phyloP scores from a whole-genome alignment of 371 early-diverging fungal genomes.

The Mucor irregularis region DNA sequence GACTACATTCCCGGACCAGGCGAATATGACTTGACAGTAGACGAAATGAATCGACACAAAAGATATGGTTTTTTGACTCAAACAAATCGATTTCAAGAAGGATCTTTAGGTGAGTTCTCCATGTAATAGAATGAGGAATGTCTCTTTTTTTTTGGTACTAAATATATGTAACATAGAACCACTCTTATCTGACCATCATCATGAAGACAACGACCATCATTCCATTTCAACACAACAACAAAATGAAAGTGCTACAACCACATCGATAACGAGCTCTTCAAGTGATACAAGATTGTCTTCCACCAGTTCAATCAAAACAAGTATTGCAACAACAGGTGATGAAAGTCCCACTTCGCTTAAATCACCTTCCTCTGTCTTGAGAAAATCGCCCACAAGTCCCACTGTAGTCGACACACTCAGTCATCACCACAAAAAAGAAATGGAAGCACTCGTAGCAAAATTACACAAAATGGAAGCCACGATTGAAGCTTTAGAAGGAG shows the following conservation, averaged over 20 bases:
- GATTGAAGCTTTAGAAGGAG: slow-evolving; percentile 22
- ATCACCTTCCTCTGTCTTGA: not conserved
- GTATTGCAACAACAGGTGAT: slow-evolving; percentile 33
- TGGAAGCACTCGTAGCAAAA: slow-evolving; percentile 34
- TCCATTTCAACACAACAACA: no score
- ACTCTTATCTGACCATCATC: no score
- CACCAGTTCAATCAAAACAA: slow-evolving; percentile 26
- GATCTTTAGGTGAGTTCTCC: slow-evolving; percentile 1
- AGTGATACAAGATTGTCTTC: slow-evolving; percentile 14
- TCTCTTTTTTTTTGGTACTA: not conserved
- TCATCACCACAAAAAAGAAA: slow-evolving; percentile 32
- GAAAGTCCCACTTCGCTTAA: no score
- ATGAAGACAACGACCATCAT: no score
- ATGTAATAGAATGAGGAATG: not conserved
- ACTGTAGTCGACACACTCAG: no score
- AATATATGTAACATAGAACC: not conserved
- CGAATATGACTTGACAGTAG: slow-evolving; percentile 35
- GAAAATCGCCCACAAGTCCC: not conserved
- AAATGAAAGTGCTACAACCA: slow-evolving; percentile 25
- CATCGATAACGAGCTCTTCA: slow-evolving; percentile 7
- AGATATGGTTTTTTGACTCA: slow-evolving; percentile 35
- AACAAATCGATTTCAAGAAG: slow-evolving; percentile 29
- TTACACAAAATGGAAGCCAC: slow-evolving; percentile 30
- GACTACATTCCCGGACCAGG: slow-evolving; percentile 48
- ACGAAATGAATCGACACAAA: slow-evolving; percentile 26